These are phyloP conservation scores for Mucor irregularis DNA, from an alignment of 371 early-diverging fungal genomes.

Conservation along the genomic window DNA sequence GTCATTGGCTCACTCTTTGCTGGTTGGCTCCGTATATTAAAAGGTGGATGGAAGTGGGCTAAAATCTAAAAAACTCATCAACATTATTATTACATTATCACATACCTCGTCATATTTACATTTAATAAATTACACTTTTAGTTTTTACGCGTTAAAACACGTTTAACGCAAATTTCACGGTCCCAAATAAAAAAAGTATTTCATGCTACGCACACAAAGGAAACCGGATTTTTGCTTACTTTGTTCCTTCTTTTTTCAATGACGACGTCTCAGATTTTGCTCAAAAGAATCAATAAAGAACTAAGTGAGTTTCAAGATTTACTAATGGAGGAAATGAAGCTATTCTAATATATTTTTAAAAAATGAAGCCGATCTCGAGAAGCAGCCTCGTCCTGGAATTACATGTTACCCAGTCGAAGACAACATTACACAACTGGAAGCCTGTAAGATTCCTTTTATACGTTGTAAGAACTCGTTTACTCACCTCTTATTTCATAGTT, in stretches of 20 bases:
- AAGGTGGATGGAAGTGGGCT: conserved; percentile 26
- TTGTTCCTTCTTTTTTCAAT: conserved; percentile 5
- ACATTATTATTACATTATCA: too few relatives aligned
- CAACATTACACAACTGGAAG: conserved; percentile 40
- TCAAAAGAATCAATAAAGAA: conserved; percentile 23
- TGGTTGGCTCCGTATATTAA: conserved; percentile 28
- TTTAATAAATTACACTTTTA: too few relatives aligned
- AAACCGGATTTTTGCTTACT: not conserved
- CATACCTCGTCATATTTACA: too few relatives aligned
- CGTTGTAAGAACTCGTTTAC: not conserved
- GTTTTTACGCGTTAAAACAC: too few relatives aligned
- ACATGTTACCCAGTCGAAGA: conserved; percentile 49
- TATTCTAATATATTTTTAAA: too few relatives aligned
- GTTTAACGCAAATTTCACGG: too few relatives aligned
- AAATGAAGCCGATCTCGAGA: conserved; percentile 38
- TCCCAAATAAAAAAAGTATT: too few relatives aligned
- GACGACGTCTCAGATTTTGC: conserved; percentile 10
- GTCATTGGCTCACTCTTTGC: conserved; percentile 29
- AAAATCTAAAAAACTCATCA: conserved; percentile 14
- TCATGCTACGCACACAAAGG: not conserved
- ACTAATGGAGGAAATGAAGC: too few relatives aligned
- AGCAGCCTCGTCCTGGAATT: conserved; percentile 53
- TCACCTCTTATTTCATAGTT: conserved; percentile 20
- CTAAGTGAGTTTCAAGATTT: conserved; percentile 14
- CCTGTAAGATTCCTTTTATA: conserved; percentile 34